Base-by-base conservation (phyloP, 23 red algal genomes). In the Gracilaria domingensis region DNA sequence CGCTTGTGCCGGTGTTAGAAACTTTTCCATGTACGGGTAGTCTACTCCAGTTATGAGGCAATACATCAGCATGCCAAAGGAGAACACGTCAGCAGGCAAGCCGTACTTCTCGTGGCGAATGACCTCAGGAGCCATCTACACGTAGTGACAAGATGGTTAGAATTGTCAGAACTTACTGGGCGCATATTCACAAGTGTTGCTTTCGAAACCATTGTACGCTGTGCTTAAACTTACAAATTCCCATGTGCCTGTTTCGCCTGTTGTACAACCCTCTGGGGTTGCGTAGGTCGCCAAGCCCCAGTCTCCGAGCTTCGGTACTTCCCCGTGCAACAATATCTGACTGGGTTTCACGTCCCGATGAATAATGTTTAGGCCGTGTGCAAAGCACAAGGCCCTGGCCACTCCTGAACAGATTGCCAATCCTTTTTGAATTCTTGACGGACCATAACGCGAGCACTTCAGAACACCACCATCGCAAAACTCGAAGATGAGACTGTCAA, bases 281-380 rank as follows among this genome's bases (percentile, higher is more conserved):
- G 56, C 70, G 49, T 57, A 67, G n/a, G 51, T 84, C 37, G 80
- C 82, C 32, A 95, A 72, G 2, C 93, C 93, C 93, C 93, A 95
- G 73, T 95, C 93, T 48, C 84, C 85, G 32, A 95, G 75, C 59
- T 95, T 95, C 55, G 75, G 32, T 53, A 54, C 85, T 13, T 88
- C 80, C n/a, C 54, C 93, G 65, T 61, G 80, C 55, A 91, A 32
- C n/a, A 95, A 48, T 11, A 98, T 72, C 60, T 98, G 95, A 62
- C 79, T 87, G 30, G 96, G 96, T 80, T 98, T 98, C 39, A 98
- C 70, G 62, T 98, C 96, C 4, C 96, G 78, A 76, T 98, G 96
- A 51, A 98, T 66, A 2, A 98, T 62, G 26, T 88, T 85, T 36
- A 80, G 57, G 29, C 84, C 71, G 75, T 98, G 96, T 25, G 93